Conservation (phyloP, 2,329 filamentous ascomycete genomes). For the Xylaria sp. region DNA sequence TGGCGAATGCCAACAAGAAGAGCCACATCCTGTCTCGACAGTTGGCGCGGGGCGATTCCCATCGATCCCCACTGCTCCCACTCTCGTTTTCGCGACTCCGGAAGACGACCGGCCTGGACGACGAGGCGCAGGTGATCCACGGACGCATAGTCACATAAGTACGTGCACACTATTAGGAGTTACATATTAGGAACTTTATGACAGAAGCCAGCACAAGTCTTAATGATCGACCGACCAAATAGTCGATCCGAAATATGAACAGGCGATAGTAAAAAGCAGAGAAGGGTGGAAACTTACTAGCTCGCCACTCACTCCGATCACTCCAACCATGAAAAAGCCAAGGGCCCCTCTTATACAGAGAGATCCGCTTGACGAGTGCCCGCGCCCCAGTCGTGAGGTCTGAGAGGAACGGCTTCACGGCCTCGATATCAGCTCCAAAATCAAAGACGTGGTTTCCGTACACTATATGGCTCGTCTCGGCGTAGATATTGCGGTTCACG, state of each 20-base stretch:
- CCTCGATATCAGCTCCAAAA: slow-evolving; percentile 69
- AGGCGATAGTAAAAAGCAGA: not conserved
- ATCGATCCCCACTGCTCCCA: slow-evolving; percentile 38
- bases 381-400: slow-evolving; percentile 63
- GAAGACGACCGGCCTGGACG: slow-evolving; percentile 64
- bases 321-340: slow-evolving; percentile 60
- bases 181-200: not conserved
- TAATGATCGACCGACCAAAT: not conserved
- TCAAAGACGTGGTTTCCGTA: slow-evolving; percentile 67
- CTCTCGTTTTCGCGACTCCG: slow-evolving; percentile 6
- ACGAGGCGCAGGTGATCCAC: slow-evolving; percentile 60
- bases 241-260: not conserved
- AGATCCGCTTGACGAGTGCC: slow-evolving; percentile 59
- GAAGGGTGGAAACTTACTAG: slow-evolving; percentile 39
- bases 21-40: slow-evolving; percentile 59
- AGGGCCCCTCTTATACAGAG: slow-evolving; percentile 65
- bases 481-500: slow-evolving; percentile 59
- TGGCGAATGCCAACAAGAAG: slow-evolving; percentile 56
- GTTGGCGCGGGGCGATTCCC: slow-evolving; percentile 51
- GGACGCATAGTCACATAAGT: slow-evolving; percentile 51
- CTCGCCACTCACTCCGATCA: slow-evolving; percentile 64
- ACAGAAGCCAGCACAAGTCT: not conserved
- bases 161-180: slow-evolving; percentile 54
- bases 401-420: slow-evolving; percentile 66
- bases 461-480: slow-evolving; percentile 65